Percentiles rank a stretch among this genome's conserved stretches.
phyloP scores from a whole-genome alignment of 2,329 filamentous ascomycete species.

The Fusarium zealandicum region DNA sequence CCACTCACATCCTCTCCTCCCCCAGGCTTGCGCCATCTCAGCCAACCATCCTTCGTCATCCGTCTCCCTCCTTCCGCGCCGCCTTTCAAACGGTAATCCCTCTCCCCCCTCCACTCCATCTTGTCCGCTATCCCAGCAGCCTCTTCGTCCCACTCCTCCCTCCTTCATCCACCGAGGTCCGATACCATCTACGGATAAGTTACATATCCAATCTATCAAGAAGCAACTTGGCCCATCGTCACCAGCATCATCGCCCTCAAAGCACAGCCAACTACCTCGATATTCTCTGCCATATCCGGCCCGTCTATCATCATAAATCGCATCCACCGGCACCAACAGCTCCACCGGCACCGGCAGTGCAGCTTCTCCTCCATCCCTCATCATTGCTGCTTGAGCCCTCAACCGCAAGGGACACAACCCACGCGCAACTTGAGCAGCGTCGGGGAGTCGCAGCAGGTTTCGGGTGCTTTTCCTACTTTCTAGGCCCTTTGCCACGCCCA shows the following conservation, averaged over 20 bases:
- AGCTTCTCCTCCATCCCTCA: not conserved
- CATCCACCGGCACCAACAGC: slow-evolving; percentile 7
- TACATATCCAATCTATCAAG: slow-evolving; percentile 30
- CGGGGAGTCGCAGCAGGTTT: slow-evolving; percentile 18
- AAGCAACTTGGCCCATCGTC: slow-evolving; percentile 20
- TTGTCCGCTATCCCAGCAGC: slow-evolving; percentile 35
- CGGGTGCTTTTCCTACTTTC: not conserved
- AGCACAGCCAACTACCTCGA: slow-evolving; percentile 12
- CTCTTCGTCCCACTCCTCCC: slow-evolving; percentile 38
- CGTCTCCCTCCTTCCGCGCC: slow-evolving; percentile 42
- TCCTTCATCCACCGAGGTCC: slow-evolving; percentile 28
- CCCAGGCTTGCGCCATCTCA: slow-evolving; percentile 42
- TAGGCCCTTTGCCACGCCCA: slow-evolving; percentile 3
- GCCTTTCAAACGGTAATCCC: slow-evolving; percentile 40
- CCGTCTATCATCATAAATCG: slow-evolving; percentile 10
- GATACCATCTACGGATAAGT: slow-evolving; percentile 32
- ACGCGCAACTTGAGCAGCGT: slow-evolving; percentile 22
- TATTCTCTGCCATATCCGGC: slow-evolving; percentile 11
- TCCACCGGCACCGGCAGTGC: slow-evolving; percentile 4
- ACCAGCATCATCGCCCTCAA: slow-evolving; percentile 18
- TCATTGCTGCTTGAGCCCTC: slow-evolving; percentile 3
- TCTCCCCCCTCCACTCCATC: slow-evolving; percentile 32
- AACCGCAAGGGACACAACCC: slow-evolving; percentile 11
- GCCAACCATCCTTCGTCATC: slow-evolving; percentile 48
- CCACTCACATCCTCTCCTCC: slow-evolving; percentile 27